phyloP scores from a whole-genome alignment of 2,329 filamentous ascomycete species.

The Exophiala xenobiotica region DNA sequence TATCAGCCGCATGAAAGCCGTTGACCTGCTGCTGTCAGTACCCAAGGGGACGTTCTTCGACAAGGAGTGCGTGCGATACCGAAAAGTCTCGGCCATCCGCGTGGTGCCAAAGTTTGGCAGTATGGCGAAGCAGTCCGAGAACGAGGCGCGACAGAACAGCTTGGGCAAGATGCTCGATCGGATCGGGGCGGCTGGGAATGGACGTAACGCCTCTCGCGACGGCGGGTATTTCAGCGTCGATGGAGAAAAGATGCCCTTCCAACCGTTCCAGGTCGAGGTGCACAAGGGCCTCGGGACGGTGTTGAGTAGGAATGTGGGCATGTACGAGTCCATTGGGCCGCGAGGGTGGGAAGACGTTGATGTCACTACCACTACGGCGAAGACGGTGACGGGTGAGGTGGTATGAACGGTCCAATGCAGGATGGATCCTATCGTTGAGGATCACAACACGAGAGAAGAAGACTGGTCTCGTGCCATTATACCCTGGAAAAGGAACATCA shows the following conservation, averaged over 20 bases:
- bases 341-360: slow-evolving; percentile 24
- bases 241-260: slow-evolving; percentile 82
- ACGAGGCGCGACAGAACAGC: slow-evolving; percentile 3
- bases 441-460: no score
- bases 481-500: no score
- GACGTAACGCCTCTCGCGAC: slow-evolving; percentile 48
- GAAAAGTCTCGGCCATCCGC: slow-evolving; percentile 83
- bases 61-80: slow-evolving; percentile 71
- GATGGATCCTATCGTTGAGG: no score
- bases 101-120: slow-evolving; percentile 64
- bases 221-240: slow-evolving; percentile 91
- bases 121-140: slow-evolving; percentile 22
- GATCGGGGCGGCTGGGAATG: background rate
- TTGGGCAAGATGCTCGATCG: slow-evolving; percentile 11
- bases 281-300: slow-evolving; percentile 79
- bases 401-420: background rate
- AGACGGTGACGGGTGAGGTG: background rate
- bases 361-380: background rate
- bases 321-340: slow-evolving; percentile 60
- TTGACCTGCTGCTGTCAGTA: slow-evolving; percentile 70
- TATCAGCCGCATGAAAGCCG: slow-evolving; percentile 63
- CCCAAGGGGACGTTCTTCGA: slow-evolving; percentile 77
- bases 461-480: no score
- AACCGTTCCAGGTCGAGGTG: slow-evolving; percentile 87
- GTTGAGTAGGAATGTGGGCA: slow-evolving; percentile 69